Percentiles rank a stretch among this genome's conserved stretches.
These are phyloP conservation scores for Aureobasidium zeae DNA, from an alignment of 2,329 filamentous ascomycete species.

Conservation along the genomic window DNA sequence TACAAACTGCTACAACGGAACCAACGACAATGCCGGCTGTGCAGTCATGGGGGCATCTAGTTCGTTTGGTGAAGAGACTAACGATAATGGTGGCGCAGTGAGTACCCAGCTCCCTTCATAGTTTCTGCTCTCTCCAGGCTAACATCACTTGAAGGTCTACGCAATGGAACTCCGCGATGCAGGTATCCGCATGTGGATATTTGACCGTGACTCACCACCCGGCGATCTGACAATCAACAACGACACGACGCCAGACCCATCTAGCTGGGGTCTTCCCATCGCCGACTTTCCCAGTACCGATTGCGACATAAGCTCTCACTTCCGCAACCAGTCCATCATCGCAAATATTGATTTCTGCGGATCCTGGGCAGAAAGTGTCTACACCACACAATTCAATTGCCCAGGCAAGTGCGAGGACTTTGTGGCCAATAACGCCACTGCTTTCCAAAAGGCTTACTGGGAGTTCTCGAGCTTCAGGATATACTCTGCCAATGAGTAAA, in stretches of 20 bases:
- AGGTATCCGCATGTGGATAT: constrained; percentile 46
- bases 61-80: constrained; percentile 29
- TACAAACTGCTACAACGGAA: constrained; percentile 31
- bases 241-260: constrained; percentile 47
- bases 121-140: background rate
- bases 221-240: constrained; percentile 34
- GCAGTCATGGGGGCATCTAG: constrained; percentile 52
- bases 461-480: constrained; percentile 29
- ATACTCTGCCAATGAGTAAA: constrained; percentile 5
- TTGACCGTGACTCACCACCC: constrained; percentile 29
- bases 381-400: constrained; percentile 31
- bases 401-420: constrained; percentile 49
- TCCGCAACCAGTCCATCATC: constrained; percentile 57
- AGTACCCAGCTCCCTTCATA: background rate
- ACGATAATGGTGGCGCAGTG: constrained; percentile 36
- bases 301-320: constrained; percentile 51
- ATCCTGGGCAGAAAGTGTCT: constrained; percentile 36
- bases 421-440: constrained; percentile 48
- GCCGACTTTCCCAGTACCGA: constrained; percentile 56
- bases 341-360: constrained; percentile 59
- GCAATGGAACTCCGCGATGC: constrained; percentile 52
- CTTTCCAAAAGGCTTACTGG: constrained; percentile 55
- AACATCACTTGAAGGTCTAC: constrained; percentile 29
- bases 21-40: constrained; percentile 29
- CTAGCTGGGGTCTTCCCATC: constrained; percentile 51